A percentile compares a stretch with the other conserved stretches of the same genome.
These are phyloP conservation scores for Huntiella decipiens DNA, from an alignment of 2,329 filamentous ascomycete species.

Conservation along the genomic window DNA sequence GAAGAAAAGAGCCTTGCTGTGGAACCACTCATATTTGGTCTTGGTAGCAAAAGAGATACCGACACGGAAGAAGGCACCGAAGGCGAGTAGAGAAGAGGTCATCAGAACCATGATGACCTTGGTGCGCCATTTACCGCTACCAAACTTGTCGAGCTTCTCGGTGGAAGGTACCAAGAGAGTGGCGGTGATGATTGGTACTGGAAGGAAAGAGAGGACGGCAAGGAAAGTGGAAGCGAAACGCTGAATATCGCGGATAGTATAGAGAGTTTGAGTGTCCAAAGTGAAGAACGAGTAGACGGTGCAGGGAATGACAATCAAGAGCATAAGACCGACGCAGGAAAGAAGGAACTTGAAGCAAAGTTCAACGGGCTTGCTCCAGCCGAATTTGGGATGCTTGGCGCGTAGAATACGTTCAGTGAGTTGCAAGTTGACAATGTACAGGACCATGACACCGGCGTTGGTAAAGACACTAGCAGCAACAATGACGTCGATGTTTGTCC, in stretches of 20 bases:
- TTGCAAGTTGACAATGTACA: constrained; percentile 63
- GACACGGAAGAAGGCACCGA: constrained; percentile 52
- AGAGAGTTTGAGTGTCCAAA: constrained; percentile 28
- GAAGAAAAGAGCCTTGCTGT: constrained; percentile 57
- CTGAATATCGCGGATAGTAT: constrained; percentile 42
- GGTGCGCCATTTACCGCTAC: constrained; percentile 42
- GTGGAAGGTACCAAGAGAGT: constrained; percentile 31
- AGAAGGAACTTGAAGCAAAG: constrained; percentile 38
- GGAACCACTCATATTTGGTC: constrained; percentile 46
- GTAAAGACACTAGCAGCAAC: constrained; percentile 51
- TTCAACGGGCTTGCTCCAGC: constrained; percentile 41
- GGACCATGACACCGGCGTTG: constrained; percentile 51
- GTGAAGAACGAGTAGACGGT: constrained; percentile 51
- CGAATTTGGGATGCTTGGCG: constrained; percentile 49
- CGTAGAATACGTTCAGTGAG: constrained; percentile 59
- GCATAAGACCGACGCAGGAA: constrained; percentile 33
- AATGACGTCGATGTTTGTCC: constrained; percentile 23
- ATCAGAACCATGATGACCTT: constrained; percentile 48
- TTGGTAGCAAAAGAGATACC: constrained; percentile 35
- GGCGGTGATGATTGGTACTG: constrained; percentile 33
- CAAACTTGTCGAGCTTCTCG: constrained; percentile 30
- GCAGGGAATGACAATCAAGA: constrained; percentile 47
- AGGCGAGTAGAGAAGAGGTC: constrained; percentile 38
- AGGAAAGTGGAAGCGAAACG: constrained; percentile 48
- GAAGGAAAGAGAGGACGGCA: constrained; percentile 39